Evolutionary conservation across 192 early-diverging fungal species (phyloP), one percentile per base, ranked within the genome.

Genomic region (Backusella australiensis): DNA sequence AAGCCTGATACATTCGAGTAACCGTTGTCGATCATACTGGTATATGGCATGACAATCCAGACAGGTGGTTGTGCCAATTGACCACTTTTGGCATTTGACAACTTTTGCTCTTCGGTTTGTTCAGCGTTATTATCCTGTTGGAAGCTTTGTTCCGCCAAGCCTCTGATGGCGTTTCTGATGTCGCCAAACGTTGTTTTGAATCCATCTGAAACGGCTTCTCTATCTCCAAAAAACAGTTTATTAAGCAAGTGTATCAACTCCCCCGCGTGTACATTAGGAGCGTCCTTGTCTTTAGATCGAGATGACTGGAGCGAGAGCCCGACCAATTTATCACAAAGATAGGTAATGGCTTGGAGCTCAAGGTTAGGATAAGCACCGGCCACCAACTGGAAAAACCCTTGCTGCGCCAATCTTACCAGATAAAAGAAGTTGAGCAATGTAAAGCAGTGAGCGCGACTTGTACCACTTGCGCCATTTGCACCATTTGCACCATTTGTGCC

Each of bases 41-140:
- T 67, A 4, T 75, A 67, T 1, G 74, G 74, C 74, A 75, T 75
- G 4, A 75, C 41, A 15, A 75, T 38, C 74, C 74, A 75, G 8
- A 75, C 9, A 68, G 74, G 74, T 67, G 74, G 70, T 6, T 32
- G 70, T 71, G 11, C 7, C 14, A 41, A 49, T n/a, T 44, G 41
- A 1, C 8, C 19, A 23, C 0, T 41, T 1, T 46, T 38, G 15
- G 26, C 6, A 7, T 14, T 15, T 17, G 26, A 41, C 7, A 29
- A 14, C 21, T 23, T 26, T 44, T 44, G 39, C 19, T 29, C 70
- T 34, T 44, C 41, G 14, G 70, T 41, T 32, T 39, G 39, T 29
- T 63, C 56, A 11, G 56, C 56, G 29, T 63, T 63, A 63, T 63
- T 63, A 29, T 29, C 12, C 2, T 15, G 15, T 34, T 71, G 29